These are phyloP conservation scores for Phyllosticta paracitricarpa DNA, from an alignment of 2,329 filamentous ascomycete genomes.

Conservation along the genomic window DNA sequence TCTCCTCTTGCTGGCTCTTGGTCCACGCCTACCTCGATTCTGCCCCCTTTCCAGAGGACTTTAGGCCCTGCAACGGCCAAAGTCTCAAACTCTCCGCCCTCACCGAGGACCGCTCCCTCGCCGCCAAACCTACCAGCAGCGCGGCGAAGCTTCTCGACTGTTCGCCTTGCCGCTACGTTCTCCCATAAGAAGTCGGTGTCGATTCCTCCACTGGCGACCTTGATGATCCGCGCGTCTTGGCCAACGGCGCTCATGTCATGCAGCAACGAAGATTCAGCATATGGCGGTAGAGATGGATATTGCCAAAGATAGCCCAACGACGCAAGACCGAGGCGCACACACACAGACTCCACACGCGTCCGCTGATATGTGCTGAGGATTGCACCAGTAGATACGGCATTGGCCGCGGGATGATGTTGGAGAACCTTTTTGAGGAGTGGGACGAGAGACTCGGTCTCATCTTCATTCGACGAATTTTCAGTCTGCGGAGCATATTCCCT, in stretches of 20 bases:
- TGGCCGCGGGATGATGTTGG: slow-evolving; percentile 62
- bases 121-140: slow-evolving; percentile 59
- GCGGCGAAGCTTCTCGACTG: slow-evolving; percentile 39
- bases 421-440: slow-evolving; percentile 62
- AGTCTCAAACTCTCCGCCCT: slow-evolving; percentile 95
- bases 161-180: slow-evolving; percentile 53
- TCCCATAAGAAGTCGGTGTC: slow-evolving; percentile 73
- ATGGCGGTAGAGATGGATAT: slow-evolving; percentile 61
- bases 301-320: slow-evolving; percentile 90
- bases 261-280: slow-evolving; percentile 47
- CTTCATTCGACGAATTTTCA: slow-evolving; percentile 28
- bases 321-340: slow-evolving; percentile 67
- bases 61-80: slow-evolving; percentile 72
- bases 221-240: slow-evolving; percentile 85
- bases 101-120: slow-evolving; percentile 68
- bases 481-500: slow-evolving; percentile 52
- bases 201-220: slow-evolving; percentile 84
- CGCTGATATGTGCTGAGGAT: slow-evolving; percentile 94
- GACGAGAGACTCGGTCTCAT: slow-evolving; percentile 84
- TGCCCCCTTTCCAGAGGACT: slow-evolving; percentile 59
- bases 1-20: slow-evolving; percentile 55
- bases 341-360: slow-evolving; percentile 88
- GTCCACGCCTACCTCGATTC: slow-evolving; percentile 52
- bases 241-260: slow-evolving; percentile 70
- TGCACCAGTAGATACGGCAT: slow-evolving; percentile 81